Conservation (phyloP, 441 rosid species). For the Brassica balearica region DNA sequence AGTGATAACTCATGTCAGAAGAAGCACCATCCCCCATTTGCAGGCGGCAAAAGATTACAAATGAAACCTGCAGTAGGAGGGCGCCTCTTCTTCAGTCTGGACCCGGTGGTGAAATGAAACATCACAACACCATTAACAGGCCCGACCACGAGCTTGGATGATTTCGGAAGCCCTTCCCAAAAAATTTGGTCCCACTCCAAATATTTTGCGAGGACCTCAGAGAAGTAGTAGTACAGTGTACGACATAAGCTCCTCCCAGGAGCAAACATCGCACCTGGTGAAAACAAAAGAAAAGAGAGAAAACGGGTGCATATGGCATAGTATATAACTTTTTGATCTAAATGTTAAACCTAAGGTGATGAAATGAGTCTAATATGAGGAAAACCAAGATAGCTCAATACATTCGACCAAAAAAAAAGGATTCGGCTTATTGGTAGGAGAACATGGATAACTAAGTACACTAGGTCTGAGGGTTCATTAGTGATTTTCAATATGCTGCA, state of each 20-base stretch:
- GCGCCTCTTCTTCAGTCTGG: conserved; percentile 89
- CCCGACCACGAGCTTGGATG: conserved; percentile 53
- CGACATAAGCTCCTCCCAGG: conserved; percentile 99
- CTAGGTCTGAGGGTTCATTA: conserved; percentile 5
- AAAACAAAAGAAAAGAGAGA: conserved; percentile 60
- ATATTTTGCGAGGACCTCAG: conserved; percentile 72
- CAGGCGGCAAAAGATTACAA: conserved; percentile 80
- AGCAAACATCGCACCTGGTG: conserved; percentile 99
- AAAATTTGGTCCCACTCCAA: conserved; percentile 73
- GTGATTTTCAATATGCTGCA: not conserved
- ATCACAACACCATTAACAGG: conserved; percentile 78
- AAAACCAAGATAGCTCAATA: conserved; percentile 8
- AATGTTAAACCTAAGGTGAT: conserved; percentile 36
- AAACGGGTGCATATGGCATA: conserved; percentile 43
- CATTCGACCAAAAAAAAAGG: not conserved
- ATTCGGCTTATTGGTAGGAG: conserved; percentile 12
- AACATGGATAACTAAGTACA: not conserved
- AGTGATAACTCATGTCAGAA: conserved; percentile 73
- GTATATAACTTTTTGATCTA: conserved; percentile 34
- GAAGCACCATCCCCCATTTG: conserved; percentile 96
- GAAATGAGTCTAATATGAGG: not conserved
- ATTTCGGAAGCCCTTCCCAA: conserved; percentile 74
- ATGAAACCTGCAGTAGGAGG: conserved; percentile 94
- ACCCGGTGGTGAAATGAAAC: conserved; percentile 78
- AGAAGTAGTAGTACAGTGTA: conserved; percentile 95